Conservation (phyloP, 148 eudicot genomes). For the Chenopodium suecicum region DNA sequence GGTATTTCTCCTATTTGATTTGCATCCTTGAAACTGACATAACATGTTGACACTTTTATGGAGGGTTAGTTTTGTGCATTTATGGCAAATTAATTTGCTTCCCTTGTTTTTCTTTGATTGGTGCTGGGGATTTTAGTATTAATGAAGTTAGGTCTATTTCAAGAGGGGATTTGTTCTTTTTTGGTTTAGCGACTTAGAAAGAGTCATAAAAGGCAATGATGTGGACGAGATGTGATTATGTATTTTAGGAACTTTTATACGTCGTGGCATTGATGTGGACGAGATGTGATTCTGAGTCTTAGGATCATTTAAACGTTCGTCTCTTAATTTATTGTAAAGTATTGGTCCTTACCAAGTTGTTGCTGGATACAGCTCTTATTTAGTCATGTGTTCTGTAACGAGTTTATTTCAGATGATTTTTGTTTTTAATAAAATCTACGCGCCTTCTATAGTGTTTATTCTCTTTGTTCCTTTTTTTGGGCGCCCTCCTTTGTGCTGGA, state of each 20-base stretch:
- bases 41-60: neutral
- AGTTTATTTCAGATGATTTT: neutral
- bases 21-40: conserved; percentile 8
- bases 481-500: neutral
- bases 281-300: too few species aligned
- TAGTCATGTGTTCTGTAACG: neutral
- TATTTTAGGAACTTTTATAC: too few species aligned
- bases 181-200: neutral
- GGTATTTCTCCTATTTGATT: neutral
- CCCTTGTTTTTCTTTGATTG: neutral
- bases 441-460: neutral
- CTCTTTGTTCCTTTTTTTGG: neutral
- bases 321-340: neutral
- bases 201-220: neutral
- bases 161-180: neutral
- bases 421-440: neutral
- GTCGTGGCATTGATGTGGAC: neutral
- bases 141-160: neutral
- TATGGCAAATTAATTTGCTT: neutral
- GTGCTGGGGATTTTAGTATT: neutral
- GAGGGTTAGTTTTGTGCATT: conserved; percentile 3
- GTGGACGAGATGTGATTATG: too few species aligned
- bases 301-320: too few species aligned
- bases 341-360: neutral
- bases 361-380: neutral